Evolutionary conservation across 331 rosid genomes (phyloP).

Genomic region (Rosa hybrid): DNA sequence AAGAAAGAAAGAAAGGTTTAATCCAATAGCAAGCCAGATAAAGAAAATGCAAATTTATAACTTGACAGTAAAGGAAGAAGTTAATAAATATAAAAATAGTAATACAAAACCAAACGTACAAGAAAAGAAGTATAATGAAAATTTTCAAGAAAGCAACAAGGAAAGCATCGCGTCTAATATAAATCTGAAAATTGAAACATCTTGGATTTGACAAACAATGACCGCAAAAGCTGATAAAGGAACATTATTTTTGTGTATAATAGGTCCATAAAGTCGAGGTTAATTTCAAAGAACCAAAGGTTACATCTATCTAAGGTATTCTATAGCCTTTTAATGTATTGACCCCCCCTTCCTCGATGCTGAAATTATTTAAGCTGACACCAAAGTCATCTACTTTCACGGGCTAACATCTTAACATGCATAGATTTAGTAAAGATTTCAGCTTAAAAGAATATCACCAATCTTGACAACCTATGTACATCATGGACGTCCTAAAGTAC

Average conservation of each 20-base stretch:
- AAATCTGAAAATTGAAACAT: neutral
- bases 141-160: neutral
- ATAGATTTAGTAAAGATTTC: neutral
- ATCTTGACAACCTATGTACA: neutral
- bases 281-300: neutral
- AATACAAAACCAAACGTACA: neutral
- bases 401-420: neutral
- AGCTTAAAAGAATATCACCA: neutral
- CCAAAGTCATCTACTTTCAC: neutral
- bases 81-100: neutral
- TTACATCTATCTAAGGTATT: neutral
- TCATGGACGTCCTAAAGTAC: neutral
- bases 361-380: neutral
- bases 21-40: neutral
- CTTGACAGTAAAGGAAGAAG: neutral
- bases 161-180: neutral
- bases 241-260: neutral
- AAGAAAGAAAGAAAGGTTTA: neutral
- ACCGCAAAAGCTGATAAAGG: neutral
- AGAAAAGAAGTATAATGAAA: neutral
- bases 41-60: neutral
- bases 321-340: no score
- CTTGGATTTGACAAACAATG: neutral
- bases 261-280: neutral
- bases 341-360: neutral